phyloP scores from a whole-genome alignment of 2,329 filamentous ascomycete species.

The Pseudopyricularia javanii region DNA sequence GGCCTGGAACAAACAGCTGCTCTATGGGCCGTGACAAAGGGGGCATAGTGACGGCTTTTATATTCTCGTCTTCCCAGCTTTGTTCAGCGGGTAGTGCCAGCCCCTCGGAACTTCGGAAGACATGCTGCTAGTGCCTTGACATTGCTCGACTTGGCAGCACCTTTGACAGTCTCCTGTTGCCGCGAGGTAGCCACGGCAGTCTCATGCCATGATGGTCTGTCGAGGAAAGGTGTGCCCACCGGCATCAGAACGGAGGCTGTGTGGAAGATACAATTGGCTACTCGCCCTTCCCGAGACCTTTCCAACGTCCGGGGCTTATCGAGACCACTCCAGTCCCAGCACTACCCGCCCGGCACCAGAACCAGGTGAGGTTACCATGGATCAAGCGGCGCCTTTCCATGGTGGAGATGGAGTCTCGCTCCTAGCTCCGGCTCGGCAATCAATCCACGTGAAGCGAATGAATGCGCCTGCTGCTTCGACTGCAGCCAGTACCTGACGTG shows the following conservation, averaged over 20 bases:
- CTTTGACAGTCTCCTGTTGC: not conserved
- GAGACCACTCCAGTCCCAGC: not conserved
- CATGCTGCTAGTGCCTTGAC: not conserved
- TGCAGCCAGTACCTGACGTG: not conserved
- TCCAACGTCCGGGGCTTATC: not conserved
- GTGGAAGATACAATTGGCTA: too few species aligned
- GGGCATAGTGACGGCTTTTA: not conserved
- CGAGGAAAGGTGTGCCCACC: too few species aligned
- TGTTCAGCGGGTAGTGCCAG: not conserved
- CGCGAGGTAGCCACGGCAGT: not conserved
- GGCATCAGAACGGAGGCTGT: too few species aligned
- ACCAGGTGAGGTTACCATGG: not conserved
- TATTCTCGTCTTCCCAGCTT: not conserved
- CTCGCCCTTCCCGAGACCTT: not conserved
- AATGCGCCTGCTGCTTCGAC: not conserved
- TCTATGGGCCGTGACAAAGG: not conserved
- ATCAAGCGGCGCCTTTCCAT: not conserved
- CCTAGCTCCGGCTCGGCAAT: not conserved
- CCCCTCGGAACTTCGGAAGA: not conserved
- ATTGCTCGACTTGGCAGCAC: not conserved
- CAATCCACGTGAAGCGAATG: not conserved
- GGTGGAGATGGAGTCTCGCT: not conserved
- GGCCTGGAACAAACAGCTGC: not conserved
- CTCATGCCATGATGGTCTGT: not conserved
- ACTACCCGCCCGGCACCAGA: not conserved